Evolutionary conservation across 495 filamentous ascomycete species (phyloP).

Genomic region (Penicillium subrubescens): DNA sequence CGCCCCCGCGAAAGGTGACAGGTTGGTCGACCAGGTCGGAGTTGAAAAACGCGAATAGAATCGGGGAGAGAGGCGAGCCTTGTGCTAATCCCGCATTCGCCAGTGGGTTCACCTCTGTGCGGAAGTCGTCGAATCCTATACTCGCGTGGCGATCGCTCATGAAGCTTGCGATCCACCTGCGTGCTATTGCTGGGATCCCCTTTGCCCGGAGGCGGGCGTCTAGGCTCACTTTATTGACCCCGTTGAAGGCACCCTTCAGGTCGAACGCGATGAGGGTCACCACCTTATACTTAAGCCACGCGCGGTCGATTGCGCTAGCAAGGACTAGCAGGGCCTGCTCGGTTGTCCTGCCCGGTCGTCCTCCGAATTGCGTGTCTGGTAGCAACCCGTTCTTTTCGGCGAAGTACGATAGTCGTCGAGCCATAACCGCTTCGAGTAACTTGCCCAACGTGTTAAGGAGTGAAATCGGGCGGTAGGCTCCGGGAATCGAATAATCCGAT

Average conservation of each 20-base stretch:
- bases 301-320: constrained; percentile 26
- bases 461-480: constrained; percentile 29
- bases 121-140: constrained; percentile 31
- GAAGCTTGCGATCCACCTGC: constrained; percentile 30
- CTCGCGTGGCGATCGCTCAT: constrained; percentile 24
- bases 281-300: constrained; percentile 23
- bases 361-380: constrained; percentile 28
- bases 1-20: constrained; percentile 20
- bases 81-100: constrained; percentile 18
- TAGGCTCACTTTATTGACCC: constrained; percentile 29
- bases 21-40: constrained; percentile 27
- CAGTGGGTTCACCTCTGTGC: background rate
- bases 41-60: constrained; percentile 35
- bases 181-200: constrained; percentile 18
- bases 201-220: constrained; percentile 16
- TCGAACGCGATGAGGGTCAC: constrained; percentile 27
- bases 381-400: constrained; percentile 29
- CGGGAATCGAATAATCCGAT: constrained; percentile 22
- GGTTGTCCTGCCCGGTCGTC: constrained; percentile 23
- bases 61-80: constrained; percentile 30
- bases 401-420: constrained; percentile 19
- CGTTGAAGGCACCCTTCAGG: constrained; percentile 33
- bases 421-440: constrained; percentile 30
- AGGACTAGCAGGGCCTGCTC: constrained; percentile 32
- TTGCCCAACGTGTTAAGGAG: constrained; percentile 34